Conservation (phyloP, 129 eudicot species). For the Chrysanthemum lavandulifolium region DNA sequence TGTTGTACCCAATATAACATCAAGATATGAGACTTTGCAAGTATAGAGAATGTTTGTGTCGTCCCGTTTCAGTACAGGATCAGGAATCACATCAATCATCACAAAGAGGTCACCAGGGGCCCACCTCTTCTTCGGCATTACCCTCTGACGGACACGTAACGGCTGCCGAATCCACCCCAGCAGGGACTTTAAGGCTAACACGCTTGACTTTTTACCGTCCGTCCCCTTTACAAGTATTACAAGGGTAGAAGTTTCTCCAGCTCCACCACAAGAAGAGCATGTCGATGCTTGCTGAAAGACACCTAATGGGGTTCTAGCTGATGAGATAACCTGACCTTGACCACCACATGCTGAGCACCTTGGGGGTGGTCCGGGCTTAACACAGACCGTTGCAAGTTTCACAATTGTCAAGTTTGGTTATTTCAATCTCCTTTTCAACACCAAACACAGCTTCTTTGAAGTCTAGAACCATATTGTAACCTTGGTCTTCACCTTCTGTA, state of each 20-base stretch:
- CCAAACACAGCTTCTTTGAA: constrained; percentile 95
- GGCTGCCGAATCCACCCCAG: constrained; percentile 85
- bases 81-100: constrained; percentile 58
- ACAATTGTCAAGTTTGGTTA: constrained; percentile 69
- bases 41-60: constrained; percentile 74
- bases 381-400: constrained; percentile 77
- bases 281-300: constrained; percentile 79
- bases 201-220: constrained; percentile 82
- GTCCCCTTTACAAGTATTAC: constrained; percentile 73
- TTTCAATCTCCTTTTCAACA: constrained; percentile 78
- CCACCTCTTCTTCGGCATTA: constrained; percentile 85
- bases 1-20: constrained; percentile 82
- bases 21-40: constrained; percentile 68
- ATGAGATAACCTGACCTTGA: constrained; percentile 86
- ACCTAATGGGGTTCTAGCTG: constrained; percentile 82
- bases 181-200: constrained; percentile 74
- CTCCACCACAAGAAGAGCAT: constrained; percentile 74
- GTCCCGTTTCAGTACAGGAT: constrained; percentile 78
- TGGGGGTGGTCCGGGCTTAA: constrained; percentile 70
- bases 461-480: constrained; percentile 60
- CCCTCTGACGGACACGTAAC: constrained; percentile 85
- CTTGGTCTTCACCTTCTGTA: constrained; percentile 86
- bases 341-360: constrained; percentile 75
- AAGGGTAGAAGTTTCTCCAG: constrained; percentile 79
- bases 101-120: constrained; percentile 87